These are phyloP conservation scores for Podospora bellae-mahoneyi DNA, from an alignment of 495 filamentous ascomycete genomes.

Conservation along the genomic window DNA sequence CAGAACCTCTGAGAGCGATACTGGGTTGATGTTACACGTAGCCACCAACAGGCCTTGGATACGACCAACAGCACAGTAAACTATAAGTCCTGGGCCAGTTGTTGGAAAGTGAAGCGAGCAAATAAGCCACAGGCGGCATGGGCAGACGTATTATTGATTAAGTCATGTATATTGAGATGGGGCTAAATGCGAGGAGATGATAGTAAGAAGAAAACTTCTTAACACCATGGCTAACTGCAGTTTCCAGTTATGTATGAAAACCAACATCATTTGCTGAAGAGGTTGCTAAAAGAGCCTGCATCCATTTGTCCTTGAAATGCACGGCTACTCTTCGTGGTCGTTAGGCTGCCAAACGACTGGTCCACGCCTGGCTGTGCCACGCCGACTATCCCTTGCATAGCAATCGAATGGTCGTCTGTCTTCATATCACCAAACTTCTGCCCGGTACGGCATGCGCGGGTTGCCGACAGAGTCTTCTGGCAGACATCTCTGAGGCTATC, in stretches of 20 bases:
- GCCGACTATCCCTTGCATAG: constrained; percentile 18
- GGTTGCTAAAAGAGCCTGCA: constrained; percentile 12
- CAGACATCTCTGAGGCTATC: constrained; percentile 11
- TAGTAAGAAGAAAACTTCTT: constrained; percentile 1
- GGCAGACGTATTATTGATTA: no score
- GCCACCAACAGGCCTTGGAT: no score
- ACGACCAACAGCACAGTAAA: no score
- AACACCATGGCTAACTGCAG: constrained; percentile 4
- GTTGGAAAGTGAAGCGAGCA: no score
- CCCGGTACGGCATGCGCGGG: constrained; percentile 9
- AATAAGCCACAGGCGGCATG: no score
- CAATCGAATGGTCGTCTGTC: constrained; percentile 13
- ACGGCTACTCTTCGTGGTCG: constrained; percentile 8
- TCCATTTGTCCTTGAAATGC: constrained; percentile 17
- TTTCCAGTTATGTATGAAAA: background rate
- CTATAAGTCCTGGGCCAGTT: no score
- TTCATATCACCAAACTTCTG: constrained; percentile 15
- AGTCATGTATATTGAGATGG: no score
- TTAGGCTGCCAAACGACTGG: constrained; percentile 7
- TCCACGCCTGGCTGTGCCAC: constrained; percentile 14
- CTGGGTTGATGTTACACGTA: no score
- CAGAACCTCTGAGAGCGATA: no score
- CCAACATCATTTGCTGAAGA: constrained; percentile 11
- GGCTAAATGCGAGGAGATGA: no score
- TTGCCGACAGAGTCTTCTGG: constrained; percentile 12